Conservation (phyloP, 495 filamentous ascomycete genomes). For the Penicillium herquei region DNA sequence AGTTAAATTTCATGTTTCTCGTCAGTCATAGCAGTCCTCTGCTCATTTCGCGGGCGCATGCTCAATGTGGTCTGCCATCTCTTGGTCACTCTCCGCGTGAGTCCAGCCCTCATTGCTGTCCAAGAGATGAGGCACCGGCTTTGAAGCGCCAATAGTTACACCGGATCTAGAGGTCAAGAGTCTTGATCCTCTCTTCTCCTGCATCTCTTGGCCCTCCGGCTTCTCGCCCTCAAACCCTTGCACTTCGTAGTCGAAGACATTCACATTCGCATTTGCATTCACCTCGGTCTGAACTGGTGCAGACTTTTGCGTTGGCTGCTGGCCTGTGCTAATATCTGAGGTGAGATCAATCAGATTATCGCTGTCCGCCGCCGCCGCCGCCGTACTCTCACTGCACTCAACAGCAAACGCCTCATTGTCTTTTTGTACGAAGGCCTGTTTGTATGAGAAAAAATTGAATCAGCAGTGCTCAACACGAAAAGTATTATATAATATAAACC, state of each 20-base stretch:
- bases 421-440: slow-evolving; percentile 44
- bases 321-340: not conserved
- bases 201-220: slow-evolving; percentile 36
- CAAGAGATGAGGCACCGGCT: not conserved
- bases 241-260: slow-evolving; percentile 46
- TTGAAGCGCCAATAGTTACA: not conserved
- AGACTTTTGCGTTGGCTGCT: not conserved
- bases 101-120: slow-evolving; percentile 13
- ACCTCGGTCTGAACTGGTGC: not conserved
- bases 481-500: not conserved
- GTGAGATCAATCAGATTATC: not conserved
- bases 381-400: slow-evolving; percentile 34
- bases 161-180: slow-evolving; percentile 14
- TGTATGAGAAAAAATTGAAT: slow-evolving; percentile 6
- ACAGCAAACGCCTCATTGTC: slow-evolving; percentile 48
- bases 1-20: slow-evolving; percentile 14
- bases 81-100: slow-evolving; percentile 11
- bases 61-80: slow-evolving; percentile 18
- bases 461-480: not conserved
- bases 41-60: slow-evolving; percentile 7
- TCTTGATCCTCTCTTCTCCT: slow-evolving; percentile 28
- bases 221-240: slow-evolving; percentile 33
- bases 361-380: not conserved
- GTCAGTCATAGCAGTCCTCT: slow-evolving; percentile 13
- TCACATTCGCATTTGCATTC: slow-evolving; percentile 18